Base-by-base conservation (phyloP, 1,284 basidiomycete genomes). In the Microbotryomycetes sp. region DNA sequence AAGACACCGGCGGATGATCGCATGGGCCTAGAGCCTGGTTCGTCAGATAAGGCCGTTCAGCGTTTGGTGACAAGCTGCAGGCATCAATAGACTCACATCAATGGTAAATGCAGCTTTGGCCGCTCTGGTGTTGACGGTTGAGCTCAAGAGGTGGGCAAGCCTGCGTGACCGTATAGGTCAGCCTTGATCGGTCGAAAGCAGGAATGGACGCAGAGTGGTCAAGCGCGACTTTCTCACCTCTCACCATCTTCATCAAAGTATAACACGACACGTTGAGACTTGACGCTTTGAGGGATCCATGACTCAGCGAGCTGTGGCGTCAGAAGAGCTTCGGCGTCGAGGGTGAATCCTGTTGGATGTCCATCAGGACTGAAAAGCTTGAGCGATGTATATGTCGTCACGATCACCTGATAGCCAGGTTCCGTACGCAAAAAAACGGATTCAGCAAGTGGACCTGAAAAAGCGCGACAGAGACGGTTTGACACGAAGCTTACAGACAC, bases 241-340 rank as follows among this genome's bases (percentile, higher is more conserved):
- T 67, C 66, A 3, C 66, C 66, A 2, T 49, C 29, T n/a, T 58
- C 49, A 23, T 55, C 56, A 19, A 57, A 67, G 31, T 67, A 67
- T 28, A 64, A 48, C 49, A 67, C 22, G 2, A 67, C 42, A 12
- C 60, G 50, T 31, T 49, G 58, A 3, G 32, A 30, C 6, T 30
- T 7, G 3, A 46, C 59, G 1, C 25, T 49, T 16, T 48, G 49
- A 1, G 65, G 65, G 4, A 65, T 47, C 63, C 65, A 67, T 16
- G 56, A 32, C 12, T 60, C 58, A 14, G 31, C 42, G n/a, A 62
- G 51, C 14, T 59, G 53, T 16, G 66, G 66, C 1, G 64, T 55
- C 31, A 67, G 56, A 12, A 67, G 59, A 14, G 63, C 66, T 47
- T 67, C 63, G 23, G 66, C 66, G 26, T 67, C 60, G 32, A 54